Evolutionary conservation across 352 stramenopile genomes (phyloP).

Genomic region (Globisporangium cylindrosporum): DNA sequence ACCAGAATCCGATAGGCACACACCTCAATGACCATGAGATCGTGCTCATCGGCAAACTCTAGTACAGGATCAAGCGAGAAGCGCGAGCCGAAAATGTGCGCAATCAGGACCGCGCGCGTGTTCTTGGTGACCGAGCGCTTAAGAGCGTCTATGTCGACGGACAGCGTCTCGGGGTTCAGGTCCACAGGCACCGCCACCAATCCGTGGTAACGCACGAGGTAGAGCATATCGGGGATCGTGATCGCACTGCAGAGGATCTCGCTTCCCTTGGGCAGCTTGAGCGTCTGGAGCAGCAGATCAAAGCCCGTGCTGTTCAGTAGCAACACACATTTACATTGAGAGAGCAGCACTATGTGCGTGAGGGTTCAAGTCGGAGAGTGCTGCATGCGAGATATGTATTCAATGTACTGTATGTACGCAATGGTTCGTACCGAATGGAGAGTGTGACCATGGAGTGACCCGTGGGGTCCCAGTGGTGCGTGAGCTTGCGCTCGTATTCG

Average conservation of each 20-base stretch:
- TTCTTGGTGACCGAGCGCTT: slow-evolving; percentile 51
- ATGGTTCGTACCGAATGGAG: slow-evolving; percentile 55
- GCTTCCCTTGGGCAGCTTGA: slow-evolving; percentile 59
- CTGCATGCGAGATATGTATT: not conserved
- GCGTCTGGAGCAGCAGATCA: slow-evolving; percentile 74
- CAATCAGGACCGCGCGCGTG: slow-evolving; percentile 67
- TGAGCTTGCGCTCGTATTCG: slow-evolving; percentile 48
- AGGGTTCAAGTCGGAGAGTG: not conserved
- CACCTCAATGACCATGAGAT: slow-evolving; percentile 64
- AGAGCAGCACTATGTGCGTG: not conserved
- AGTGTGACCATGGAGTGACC: slow-evolving; percentile 66
- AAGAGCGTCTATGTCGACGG: slow-evolving; percentile 49
- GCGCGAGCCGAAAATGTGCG: slow-evolving; percentile 77
- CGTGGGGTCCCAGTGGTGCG: slow-evolving; percentile 49
- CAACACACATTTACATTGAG: not conserved
- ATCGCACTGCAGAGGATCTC: slow-evolving; percentile 81
- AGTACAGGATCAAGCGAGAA: slow-evolving; percentile 52
- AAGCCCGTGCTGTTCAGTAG: slow-evolving; percentile 59
- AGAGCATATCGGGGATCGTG: slow-evolving; percentile 86
- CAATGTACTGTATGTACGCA: not conserved
- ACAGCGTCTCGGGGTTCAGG: slow-evolving; percentile 59
- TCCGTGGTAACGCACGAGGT: slow-evolving; percentile 68
- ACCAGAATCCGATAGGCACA: not conserved
- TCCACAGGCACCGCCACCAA: slow-evolving; percentile 77
- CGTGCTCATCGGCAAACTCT: slow-evolving; percentile 44